Conservation (phyloP, 495 filamentous ascomycete genomes). For the Polyplosphaeria fusca region DNA sequence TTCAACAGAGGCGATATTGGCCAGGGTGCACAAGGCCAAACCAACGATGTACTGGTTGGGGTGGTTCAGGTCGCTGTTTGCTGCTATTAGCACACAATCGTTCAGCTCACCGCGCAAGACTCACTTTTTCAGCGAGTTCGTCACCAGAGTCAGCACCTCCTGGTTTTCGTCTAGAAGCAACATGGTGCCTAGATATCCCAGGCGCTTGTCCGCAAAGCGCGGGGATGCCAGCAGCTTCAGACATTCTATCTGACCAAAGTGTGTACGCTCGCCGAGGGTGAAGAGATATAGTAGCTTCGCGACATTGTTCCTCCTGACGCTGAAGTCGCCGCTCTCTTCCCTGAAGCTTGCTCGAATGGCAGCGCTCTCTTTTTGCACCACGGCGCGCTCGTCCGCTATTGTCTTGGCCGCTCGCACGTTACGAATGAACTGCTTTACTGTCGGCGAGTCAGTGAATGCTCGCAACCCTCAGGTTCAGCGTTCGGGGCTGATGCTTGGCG, state of each 20-base stretch:
- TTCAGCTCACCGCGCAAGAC: slow-evolving; percentile 23
- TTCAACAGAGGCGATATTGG: slow-evolving; percentile 95
- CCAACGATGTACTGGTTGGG: slow-evolving; percentile 99
- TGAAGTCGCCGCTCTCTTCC: slow-evolving; percentile 90
- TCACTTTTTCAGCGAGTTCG: slow-evolving; percentile 95
- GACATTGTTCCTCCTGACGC: slow-evolving; percentile 94
- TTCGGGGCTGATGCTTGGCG: slow-evolving; percentile 38
- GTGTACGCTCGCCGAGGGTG: slow-evolving; percentile 94
- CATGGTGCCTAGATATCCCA: slow-evolving; percentile 96
- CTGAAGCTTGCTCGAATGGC: slow-evolving; percentile 94
- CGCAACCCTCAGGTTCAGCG: not conserved
- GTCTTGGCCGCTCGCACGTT: slow-evolving; percentile 98
- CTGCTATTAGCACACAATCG: slow-evolving; percentile 15
- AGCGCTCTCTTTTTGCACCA: slow-evolving; percentile 98
- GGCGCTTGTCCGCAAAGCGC: slow-evolving; percentile 93
- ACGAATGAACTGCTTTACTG: slow-evolving; percentile 99
- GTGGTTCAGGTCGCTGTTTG: slow-evolving; percentile 81
- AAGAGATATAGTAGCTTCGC: slow-evolving; percentile 97
- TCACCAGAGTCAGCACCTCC: slow-evolving; percentile 93
- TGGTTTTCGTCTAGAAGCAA: slow-evolving; percentile 96
- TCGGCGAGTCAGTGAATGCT: slow-evolving; percentile 14
- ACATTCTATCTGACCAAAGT: slow-evolving; percentile 99
- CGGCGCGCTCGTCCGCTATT: slow-evolving; percentile 94
- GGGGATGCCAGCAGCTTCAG: slow-evolving; percentile 95
- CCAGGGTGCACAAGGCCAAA: slow-evolving; percentile 88